These are phyloP conservation scores for Fusarium irregulare DNA, from an alignment of 2,329 filamentous ascomycete genomes.

Conservation along the genomic window DNA sequence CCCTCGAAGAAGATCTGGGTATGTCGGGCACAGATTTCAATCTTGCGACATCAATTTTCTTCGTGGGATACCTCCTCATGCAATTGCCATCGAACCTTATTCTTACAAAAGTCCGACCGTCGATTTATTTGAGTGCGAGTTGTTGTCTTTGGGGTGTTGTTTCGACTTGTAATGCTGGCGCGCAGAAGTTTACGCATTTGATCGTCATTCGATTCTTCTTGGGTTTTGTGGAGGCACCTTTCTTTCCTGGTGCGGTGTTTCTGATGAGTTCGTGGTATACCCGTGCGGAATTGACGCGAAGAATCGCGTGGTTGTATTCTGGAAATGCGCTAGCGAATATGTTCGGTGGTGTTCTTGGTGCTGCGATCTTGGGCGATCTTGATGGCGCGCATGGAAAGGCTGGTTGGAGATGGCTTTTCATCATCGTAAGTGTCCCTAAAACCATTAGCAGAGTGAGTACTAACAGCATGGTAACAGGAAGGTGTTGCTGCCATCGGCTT, in stretches of 20 bases:
- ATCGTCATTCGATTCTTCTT: constrained; percentile 60
- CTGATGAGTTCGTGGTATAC: constrained; percentile 61
- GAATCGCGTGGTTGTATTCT: constrained; percentile 68
- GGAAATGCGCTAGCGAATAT: constrained; percentile 67
- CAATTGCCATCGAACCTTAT: constrained; percentile 71
- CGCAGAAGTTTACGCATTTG: constrained; percentile 55
- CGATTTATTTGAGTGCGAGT: constrained; percentile 62
- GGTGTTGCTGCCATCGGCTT: constrained; percentile 55
- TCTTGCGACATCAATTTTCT: constrained; percentile 69
- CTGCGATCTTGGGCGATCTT: constrained; percentile 59
- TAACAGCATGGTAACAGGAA: too few species aligned
- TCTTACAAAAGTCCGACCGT: constrained; percentile 64
- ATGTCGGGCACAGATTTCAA: constrained; percentile 69
- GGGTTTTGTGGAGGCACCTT: constrained; percentile 59
- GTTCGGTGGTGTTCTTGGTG: constrained; percentile 63
- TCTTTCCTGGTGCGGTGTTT: constrained; percentile 62
- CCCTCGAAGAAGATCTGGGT: constrained; percentile 63
- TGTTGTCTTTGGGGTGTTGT: constrained; percentile 58
- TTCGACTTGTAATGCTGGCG: constrained; percentile 60
- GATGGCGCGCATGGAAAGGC: constrained; percentile 62
- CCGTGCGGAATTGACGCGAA: constrained; percentile 62
- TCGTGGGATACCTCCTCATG: constrained; percentile 70
- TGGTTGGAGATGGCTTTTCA: constrained; percentile 76
- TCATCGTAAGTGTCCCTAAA: constrained; percentile 56
- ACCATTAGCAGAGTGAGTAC: too few species aligned